These are phyloP conservation scores for Mariannaea sp. DNA, from an alignment of 2,329 filamentous ascomycete genomes.

Conservation along the genomic window DNA sequence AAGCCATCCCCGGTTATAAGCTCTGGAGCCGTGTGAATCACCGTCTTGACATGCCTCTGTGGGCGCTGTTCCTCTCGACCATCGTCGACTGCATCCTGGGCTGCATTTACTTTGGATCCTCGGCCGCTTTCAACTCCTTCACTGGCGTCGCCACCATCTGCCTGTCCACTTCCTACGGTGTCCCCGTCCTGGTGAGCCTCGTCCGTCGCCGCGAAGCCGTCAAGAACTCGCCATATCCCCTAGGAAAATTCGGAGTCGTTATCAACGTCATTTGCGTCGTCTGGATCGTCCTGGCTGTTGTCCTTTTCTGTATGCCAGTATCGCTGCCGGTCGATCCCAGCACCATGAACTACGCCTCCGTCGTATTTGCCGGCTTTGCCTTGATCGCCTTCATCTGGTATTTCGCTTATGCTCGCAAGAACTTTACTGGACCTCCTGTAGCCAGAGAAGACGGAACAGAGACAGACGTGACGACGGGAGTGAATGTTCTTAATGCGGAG, in stretches of 20 bases:
- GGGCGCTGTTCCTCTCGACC: conserved; percentile 70
- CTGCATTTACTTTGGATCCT: conserved; percentile 78
- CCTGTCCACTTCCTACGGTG: conserved; percentile 73
- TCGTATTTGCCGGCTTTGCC: conserved; percentile 68
- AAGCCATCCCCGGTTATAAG: conserved; percentile 71
- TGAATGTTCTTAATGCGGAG: not conserved
- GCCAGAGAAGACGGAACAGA: conserved; percentile 14
- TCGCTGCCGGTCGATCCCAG: conserved; percentile 59
- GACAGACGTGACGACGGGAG: conserved; percentile 23
- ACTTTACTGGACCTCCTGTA: conserved; percentile 62
- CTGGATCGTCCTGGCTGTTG: conserved; percentile 72
- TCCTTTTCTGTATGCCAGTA: conserved; percentile 78
- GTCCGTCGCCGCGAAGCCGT: conserved; percentile 69
- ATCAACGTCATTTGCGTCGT: conserved; percentile 71
- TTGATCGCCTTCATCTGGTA: conserved; percentile 66
- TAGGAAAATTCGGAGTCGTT: conserved; percentile 69
- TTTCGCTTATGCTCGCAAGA: conserved; percentile 63
- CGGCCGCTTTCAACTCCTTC: conserved; percentile 78
- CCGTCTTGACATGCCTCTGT: conserved; percentile 70
- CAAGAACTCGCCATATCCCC: conserved; percentile 67
- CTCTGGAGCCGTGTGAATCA: conserved; percentile 70
- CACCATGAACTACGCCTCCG: conserved; percentile 70
- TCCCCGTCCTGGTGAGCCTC: conserved; percentile 75
- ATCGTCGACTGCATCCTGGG: conserved; percentile 72
- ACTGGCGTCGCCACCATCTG: conserved; percentile 82